A percentile compares a stretch with the other conserved stretches of the same genome.
phyloP scores from a whole-genome alignment of 2,329 filamentous ascomycete species.

The Fusarium poae region DNA sequence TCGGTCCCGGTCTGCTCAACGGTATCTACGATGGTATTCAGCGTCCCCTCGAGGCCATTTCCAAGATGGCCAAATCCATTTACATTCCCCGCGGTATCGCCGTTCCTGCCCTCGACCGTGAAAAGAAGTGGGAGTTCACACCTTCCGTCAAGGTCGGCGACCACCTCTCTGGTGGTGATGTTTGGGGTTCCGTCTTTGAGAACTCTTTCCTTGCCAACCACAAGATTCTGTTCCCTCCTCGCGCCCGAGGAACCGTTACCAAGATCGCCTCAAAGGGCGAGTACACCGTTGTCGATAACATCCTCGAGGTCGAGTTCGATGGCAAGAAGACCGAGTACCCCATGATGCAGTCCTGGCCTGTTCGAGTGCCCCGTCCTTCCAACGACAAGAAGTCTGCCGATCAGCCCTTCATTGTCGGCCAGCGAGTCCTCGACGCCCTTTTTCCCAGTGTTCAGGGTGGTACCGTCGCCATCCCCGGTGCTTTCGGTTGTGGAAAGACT shows the following conservation, averaged over 20 bases:
- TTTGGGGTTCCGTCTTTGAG: conserved; percentile 94
- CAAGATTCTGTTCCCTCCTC: conserved; percentile 91
- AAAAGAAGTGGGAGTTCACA: conserved; percentile 97
- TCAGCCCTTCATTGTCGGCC: conserved; percentile 93
- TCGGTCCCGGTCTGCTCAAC: conserved; percentile 96
- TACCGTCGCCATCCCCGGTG: conserved; percentile 97
- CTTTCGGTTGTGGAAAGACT: conserved; percentile 99
- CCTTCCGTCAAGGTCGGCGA: conserved; percentile 94
- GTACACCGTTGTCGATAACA: conserved; percentile 94
- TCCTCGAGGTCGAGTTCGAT: conserved; percentile 96
- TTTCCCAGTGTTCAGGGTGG: conserved; percentile 98
- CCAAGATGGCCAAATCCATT: conserved; percentile 83
- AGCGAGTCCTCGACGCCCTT: conserved; percentile 94
- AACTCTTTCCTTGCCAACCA: conserved; percentile 95
- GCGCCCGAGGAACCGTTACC: conserved; percentile 91
- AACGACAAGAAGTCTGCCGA: conserved; percentile 92
- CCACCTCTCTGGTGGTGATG: conserved; percentile 95
- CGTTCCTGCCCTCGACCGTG: conserved; percentile 86
- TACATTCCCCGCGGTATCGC: conserved; percentile 97
- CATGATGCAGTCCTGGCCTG: conserved; percentile 99
- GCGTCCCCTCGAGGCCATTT: conserved; percentile 88
- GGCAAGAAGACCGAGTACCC: conserved; percentile 93
- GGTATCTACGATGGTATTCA: conserved; percentile 99
- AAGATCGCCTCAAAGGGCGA: conserved; percentile 88
- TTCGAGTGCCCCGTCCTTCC: conserved; percentile 92